Conservation (phyloP, 108 stramenopile species). For the Mediolabrus comicus region DNA sequence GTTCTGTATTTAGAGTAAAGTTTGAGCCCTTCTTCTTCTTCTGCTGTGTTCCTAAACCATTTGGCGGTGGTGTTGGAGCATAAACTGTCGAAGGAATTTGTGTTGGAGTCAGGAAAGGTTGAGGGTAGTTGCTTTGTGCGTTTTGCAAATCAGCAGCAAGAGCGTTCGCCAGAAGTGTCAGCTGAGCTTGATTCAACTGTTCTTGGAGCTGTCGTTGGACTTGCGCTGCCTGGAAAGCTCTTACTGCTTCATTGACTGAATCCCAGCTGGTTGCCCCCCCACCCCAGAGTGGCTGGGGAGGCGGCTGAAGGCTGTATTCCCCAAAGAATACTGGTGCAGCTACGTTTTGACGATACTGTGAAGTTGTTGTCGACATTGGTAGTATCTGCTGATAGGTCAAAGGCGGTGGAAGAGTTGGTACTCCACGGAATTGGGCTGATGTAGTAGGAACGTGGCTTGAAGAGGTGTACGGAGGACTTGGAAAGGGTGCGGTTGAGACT, state of each 20-base stretch:
- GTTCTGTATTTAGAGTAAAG: background rate
- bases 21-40: background rate
- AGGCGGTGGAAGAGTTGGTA: background rate
- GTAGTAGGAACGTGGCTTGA: background rate
- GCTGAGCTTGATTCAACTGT: background rate
- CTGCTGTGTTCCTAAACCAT: background rate
- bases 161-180: background rate
- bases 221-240: background rate
- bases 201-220: background rate
- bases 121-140: background rate
- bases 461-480: background rate
- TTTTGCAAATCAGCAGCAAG: background rate
- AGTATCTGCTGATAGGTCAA: background rate
- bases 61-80: background rate
- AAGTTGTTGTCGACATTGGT: background rate
- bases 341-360: background rate
- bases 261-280: background rate
- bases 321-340: background rate
- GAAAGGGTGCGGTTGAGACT: background rate
- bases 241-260: background rate
- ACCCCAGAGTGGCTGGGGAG: too few species aligned
- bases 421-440: background rate
- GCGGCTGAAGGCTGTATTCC: background rate
- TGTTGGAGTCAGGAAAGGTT: background rate
- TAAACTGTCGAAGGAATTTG: background rate